These are phyloP conservation scores for Lactarius hengduanensis DNA, from an alignment of 768 basidiomycete genomes.

Conservation along the genomic window DNA sequence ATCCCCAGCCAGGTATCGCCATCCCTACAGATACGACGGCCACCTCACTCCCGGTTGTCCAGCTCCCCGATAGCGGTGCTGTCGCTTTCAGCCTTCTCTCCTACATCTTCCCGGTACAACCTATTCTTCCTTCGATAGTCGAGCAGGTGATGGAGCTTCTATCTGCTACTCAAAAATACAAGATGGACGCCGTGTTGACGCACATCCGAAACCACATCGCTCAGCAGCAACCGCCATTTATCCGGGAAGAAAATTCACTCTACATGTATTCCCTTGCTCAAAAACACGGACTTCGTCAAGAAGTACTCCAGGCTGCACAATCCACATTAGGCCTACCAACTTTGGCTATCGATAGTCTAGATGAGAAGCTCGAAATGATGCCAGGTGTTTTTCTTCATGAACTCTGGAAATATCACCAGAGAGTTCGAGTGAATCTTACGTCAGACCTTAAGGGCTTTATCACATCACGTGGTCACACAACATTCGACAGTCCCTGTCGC, in stretches of 20 bases:
- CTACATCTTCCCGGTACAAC: constrained; percentile 5
- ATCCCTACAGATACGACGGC: background rate
- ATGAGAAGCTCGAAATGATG: background rate
- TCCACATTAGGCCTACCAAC: background rate
- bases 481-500: background rate
- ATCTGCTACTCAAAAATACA: constrained; percentile 5
- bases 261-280: constrained; percentile 6
- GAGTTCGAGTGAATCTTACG: background rate
- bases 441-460: background rate
- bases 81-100: constrained; percentile 15
- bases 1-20: background rate
- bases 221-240: constrained; percentile 2
- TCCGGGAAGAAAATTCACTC: background rate
- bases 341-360: background rate
- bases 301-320: constrained; percentile 11
- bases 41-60: background rate
- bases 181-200: constrained; percentile 8
- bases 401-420: constrained; percentile 13
- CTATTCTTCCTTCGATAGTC: background rate
- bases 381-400: background rate
- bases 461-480: background rate
- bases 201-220: constrained; percentile 5
- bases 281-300: constrained; percentile 7
- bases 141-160: constrained; percentile 16
- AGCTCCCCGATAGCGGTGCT: background rate